Percentiles rank a stretch among this genome's conserved stretches.
These are phyloP conservation scores for Globisporangium carolinianum DNA, from an alignment of 352 stramenopile genomes.

Conservation along the genomic window DNA sequence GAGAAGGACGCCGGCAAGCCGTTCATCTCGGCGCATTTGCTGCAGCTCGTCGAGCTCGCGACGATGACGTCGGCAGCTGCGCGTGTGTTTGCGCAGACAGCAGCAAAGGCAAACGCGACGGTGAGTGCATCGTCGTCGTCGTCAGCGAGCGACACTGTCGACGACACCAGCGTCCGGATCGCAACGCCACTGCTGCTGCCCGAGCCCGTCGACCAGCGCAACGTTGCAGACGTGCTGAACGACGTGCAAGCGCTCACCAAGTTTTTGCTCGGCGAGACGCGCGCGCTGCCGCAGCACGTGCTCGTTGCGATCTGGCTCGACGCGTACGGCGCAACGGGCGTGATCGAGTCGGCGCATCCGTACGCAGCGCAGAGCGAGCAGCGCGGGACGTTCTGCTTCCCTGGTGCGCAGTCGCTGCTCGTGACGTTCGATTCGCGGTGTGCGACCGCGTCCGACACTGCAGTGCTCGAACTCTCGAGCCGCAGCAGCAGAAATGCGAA, in stretches of 20 bases:
- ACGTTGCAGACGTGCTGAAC: slow-evolving; percentile 33
- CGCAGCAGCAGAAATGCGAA: not conserved
- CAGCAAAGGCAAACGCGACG: not conserved
- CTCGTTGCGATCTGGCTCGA: slow-evolving; percentile 72
- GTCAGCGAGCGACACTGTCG: not conserved
- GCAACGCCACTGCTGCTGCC: slow-evolving; percentile 30
- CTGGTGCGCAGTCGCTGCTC: slow-evolving; percentile 42
- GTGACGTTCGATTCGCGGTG: slow-evolving; percentile 68
- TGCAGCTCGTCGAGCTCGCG: slow-evolving; percentile 74
- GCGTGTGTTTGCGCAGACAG: slow-evolving; percentile 20
- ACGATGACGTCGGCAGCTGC: slow-evolving; percentile 45
- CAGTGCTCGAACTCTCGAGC: slow-evolving; percentile 16
- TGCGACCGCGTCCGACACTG: slow-evolving; percentile 18
- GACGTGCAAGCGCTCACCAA: slow-evolving; percentile 43
- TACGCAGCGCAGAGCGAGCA: slow-evolving; percentile 27
- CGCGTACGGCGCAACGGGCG: slow-evolving; percentile 48
- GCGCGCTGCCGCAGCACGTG: slow-evolving; percentile 41
- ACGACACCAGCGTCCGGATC: not conserved
- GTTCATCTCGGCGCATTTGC: slow-evolving; percentile 68
- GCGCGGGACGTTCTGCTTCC: slow-evolving; percentile 36
- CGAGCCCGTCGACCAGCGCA: slow-evolving; percentile 30
- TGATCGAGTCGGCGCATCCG: slow-evolving; percentile 65
- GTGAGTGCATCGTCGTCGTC: not conserved
- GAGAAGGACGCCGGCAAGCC: slow-evolving; percentile 56
- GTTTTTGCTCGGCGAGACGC: slow-evolving; percentile 54